Evolutionary conservation across 495 filamentous ascomycete genomes (phyloP).

Genomic region (Extremus antarcticus): DNA sequence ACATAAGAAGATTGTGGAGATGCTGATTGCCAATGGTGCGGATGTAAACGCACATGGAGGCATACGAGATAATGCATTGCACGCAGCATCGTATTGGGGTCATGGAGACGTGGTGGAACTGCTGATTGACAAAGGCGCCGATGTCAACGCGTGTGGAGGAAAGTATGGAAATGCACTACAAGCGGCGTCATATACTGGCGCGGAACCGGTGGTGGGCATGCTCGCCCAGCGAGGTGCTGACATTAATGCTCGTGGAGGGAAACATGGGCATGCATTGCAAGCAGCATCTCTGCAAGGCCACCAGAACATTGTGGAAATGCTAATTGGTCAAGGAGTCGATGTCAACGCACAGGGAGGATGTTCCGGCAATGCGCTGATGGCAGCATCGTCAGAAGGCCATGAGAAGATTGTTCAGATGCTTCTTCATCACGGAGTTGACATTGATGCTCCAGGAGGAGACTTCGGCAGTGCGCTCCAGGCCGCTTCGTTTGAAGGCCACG

Average conservation of each 20-base stretch:
- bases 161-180: conserved; percentile 7
- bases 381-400: conserved; percentile 13
- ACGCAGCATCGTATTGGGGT: conserved; percentile 8
- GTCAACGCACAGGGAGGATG: too few species aligned
- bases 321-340: conserved; percentile 1
- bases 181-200: conserved; percentile 1
- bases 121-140: conserved; percentile 9
- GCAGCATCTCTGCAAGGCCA: neutral
- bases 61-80: conserved; percentile 6
- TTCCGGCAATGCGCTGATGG: conserved; percentile 23
- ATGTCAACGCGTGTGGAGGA: conserved; percentile 5
- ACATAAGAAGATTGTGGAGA: conserved; percentile 7
- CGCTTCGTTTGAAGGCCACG: neutral
- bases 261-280: neutral
- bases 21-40: conserved; percentile 9
- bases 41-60: conserved; percentile 12
- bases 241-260: neutral
- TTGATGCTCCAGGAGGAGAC: neutral
- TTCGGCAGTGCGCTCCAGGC: conserved; percentile 2
- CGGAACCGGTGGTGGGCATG: neutral
- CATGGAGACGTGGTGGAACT: conserved; percentile 2
- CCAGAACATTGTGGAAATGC: neutral
- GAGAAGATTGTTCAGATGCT: conserved; percentile 14
- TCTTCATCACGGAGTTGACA: conserved; percentile 11
- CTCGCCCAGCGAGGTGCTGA: conserved; percentile 9